These are phyloP conservation scores for Halteria grandinella DNA, from an alignment of 73 alveolate genomes.

Conservation along the genomic window DNA sequence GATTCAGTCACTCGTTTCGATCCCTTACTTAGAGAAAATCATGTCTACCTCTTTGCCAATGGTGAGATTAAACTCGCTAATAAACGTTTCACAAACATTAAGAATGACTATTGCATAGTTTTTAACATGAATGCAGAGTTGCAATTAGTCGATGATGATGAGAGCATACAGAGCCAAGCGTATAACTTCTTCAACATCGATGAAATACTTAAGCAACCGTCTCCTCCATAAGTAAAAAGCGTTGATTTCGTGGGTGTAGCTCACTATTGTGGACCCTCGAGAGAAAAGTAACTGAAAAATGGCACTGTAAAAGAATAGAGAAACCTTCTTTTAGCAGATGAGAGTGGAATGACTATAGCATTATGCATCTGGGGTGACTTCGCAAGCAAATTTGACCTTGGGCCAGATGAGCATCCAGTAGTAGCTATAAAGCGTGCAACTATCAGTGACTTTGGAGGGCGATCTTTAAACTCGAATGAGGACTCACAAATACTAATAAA, in stretches of 20 bases:
- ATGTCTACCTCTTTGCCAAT: constrained; percentile 36
- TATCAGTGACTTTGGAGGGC: constrained; percentile 61
- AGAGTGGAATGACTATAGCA: constrained; percentile 38
- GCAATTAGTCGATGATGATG: constrained; percentile 63
- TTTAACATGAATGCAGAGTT: constrained; percentile 55
- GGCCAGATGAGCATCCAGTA: constrained; percentile 42
- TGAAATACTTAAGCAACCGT: constrained; percentile 11
- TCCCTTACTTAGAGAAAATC: neutral
- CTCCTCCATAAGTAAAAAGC: constrained; percentile 9
- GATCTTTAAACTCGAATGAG: constrained; percentile 32
- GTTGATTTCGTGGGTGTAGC: constrained; percentile 54
- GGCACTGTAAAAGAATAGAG: constrained; percentile 7
- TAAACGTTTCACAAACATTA: constrained; percentile 63
- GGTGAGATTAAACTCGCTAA: constrained; percentile 74
- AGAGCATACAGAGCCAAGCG: constrained; percentile 31
- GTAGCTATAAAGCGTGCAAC: constrained; percentile 53
- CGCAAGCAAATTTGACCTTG: constrained; percentile 43
- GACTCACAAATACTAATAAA: constrained; percentile 25
- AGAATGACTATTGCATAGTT: constrained; percentile 41
- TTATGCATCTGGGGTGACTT: constrained; percentile 67
- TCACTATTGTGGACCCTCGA: constrained; percentile 5
- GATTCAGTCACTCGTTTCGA: constrained; percentile 19
- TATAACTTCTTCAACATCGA: constrained; percentile 1
- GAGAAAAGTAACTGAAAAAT: constrained; percentile 22
- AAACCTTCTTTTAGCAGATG: constrained; percentile 42